phyloP scores from a whole-genome alignment of 2,329 filamentous ascomycete species.

The Colletotrichum sublineola region DNA sequence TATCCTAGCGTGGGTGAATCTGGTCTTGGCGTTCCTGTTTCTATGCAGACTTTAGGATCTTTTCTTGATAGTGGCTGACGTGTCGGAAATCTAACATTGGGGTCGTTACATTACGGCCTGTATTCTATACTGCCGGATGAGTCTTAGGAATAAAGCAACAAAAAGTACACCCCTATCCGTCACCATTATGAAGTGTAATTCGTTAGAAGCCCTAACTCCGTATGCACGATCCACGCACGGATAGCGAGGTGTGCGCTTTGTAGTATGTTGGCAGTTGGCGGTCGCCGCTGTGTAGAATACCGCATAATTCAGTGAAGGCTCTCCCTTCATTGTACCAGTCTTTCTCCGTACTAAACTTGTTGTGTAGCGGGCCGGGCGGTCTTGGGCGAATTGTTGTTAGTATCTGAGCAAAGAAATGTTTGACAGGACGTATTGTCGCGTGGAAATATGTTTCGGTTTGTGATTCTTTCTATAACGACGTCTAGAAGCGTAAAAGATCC shows the following conservation, averaged over 20 bases:
- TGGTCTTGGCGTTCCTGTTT: neutral
- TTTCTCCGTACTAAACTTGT: neutral
- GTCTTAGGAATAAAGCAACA: neutral
- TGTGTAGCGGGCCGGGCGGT: neutral
- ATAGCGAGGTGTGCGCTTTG: neutral
- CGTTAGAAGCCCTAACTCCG: neutral
- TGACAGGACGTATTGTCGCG: neutral
- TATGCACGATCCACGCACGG: neutral
- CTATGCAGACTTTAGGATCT: neutral
- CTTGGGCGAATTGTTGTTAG: neutral
- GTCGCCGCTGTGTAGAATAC: neutral
- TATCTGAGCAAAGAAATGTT: neutral
- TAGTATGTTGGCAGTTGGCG: neutral
- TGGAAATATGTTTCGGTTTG: neutral
- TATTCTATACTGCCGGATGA: neutral
- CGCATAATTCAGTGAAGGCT: neutral
- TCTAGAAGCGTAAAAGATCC: neutral
- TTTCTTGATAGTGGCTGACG: neutral
- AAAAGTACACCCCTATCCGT: neutral
- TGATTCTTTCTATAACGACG: neutral
- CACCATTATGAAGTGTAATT: neutral
- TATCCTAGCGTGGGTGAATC: neutral
- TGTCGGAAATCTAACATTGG: neutral
- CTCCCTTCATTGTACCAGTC: neutral
- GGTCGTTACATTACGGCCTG: neutral